Conservation (phyloP, 1,284 basidiomycete species). For the Boletellus dicymbophilus region DNA sequence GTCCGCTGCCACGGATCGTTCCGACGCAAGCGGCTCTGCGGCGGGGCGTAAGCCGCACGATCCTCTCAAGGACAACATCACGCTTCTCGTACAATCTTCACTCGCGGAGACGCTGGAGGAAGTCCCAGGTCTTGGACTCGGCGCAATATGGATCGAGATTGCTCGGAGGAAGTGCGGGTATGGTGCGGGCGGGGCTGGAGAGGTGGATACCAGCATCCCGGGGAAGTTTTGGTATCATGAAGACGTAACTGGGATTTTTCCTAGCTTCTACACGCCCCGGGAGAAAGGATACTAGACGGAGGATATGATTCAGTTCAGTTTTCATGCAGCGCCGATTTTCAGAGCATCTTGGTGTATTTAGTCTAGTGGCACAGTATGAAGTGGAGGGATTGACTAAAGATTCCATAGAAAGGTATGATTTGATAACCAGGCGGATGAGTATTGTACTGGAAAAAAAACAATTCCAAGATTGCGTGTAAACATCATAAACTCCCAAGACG, state of each 20-base stretch:
- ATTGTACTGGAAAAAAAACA: too few relatives aligned
- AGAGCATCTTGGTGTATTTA: too few relatives aligned
- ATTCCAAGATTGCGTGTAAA: too few relatives aligned
- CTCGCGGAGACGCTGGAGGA: slow-evolving; percentile 43
- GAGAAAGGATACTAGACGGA: neutral
- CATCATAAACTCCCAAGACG: too few relatives aligned
- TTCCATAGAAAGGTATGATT: too few relatives aligned
- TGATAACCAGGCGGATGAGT: too few relatives aligned
- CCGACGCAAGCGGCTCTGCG: neutral
- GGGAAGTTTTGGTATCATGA: slow-evolving; percentile 35
- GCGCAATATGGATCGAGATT: slow-evolving; percentile 64
- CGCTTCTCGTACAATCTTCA: slow-evolving; percentile 51
- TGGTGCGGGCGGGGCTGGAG: slow-evolving; percentile 1
- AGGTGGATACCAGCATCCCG: neutral
- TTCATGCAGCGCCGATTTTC: too few relatives aligned
- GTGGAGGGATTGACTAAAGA: too few relatives aligned
- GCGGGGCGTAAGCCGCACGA: slow-evolving; percentile 41
- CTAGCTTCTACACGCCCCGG: slow-evolving; percentile 32
- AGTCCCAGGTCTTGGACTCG: slow-evolving; percentile 46
- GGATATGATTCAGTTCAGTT: too few relatives aligned
- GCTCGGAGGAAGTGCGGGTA: slow-evolving; percentile 37
- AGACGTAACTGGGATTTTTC: slow-evolving; percentile 35
- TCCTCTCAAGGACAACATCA: slow-evolving; percentile 53
- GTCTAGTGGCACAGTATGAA: too few relatives aligned
- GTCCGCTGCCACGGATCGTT: too few relatives aligned